Base-by-base conservation (phyloP, 208 protist species). In the Leptomonas seymouri region DNA sequence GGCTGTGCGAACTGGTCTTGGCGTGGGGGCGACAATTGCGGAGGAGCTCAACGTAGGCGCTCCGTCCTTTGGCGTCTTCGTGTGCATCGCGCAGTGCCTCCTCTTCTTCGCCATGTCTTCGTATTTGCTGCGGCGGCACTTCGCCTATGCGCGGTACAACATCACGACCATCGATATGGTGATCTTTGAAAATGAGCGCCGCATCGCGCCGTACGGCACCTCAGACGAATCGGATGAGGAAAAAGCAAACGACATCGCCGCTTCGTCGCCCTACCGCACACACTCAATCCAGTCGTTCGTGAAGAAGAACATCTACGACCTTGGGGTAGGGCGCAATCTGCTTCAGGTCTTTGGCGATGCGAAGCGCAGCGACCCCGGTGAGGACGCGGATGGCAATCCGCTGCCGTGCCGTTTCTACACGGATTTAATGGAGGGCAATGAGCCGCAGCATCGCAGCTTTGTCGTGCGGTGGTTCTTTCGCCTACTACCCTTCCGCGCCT, bases 311-410 rank as follows among this genome's bases (percentile, higher is more conserved):
- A 71, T 87, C 21, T 97, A 90, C 67, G 91, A 97, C 61, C 55
- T 97, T 18, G 91, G 91, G 15, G 84, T 97, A 25, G 70, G 74
- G 48, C 70, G 82, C 23, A 93, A 92, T 62, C 74, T 97, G 3
- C 68, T 93, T 31, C 89, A 94, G 50, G 79, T 97, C 18, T 97
- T 97, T 65, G 91, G 91, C 39, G 91, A 97, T 63, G 91, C 82
- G 3, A 25, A 71, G 56, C 67, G 83, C 23, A 36, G 44, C 21
- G 7, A 66, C 27, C 28, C 56, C 27, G 63, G 56, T 15, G 30
- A 16, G 34, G 53, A 72, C 25, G 44, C 46, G 9, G 7, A 48
- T 4, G 64, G 53, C 20, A 41, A 55, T 14, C 31, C 74, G 34
- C 42, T 65, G 54, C 56, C 66, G 23, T 27, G 36, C 11, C 58